Evolutionary conservation across 164 flowering plant genomes (phyloP), one percentile per base, ranked within the genome.

Genomic region (Magnolia officinalis): DNA sequence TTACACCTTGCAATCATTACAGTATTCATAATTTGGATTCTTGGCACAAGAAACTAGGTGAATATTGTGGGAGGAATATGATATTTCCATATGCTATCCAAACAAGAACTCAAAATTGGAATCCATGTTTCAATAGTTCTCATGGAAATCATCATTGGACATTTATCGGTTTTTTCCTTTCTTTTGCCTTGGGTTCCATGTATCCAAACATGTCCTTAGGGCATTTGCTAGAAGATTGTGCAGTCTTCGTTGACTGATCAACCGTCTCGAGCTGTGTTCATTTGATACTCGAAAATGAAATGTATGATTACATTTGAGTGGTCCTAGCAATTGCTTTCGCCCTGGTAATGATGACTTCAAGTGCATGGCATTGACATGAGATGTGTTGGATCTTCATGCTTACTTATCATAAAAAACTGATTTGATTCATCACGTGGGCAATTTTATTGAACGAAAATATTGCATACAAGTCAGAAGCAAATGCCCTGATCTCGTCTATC

Each of bases 401-500:
- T 55, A 16, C 45, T 13, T 11, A 16, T 14, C 13, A 55, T 55
- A 55, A 55, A 55, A 16, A 9, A 55, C 61, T 55, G 61, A 55
- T 16, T 55, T 55, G 61, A 55, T 55, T 10, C 16, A 6, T 55
- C 18, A 2, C 13, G 18, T 55, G 61, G 61, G 16, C 61, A 52
- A 9, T 52, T 14, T 55, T 16, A 55, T 11, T 55, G 19, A 16
- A 55, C 2, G 61, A 64, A 64, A 21, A 64, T 64, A n/a, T 64
- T 64, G 67, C 26, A 18, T 29, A 18, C 20, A 26, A 29, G 20
- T 49, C 0, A 19, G 4, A 31, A 23, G 24, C 49, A 20, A 29
- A 4, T 63, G 10, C 23, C 50, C 51, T 45, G 18, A 61, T 20
- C 75, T 63, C 45, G 55, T 81, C 69, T 75, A 65, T 80, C 73